phyloP scores from a whole-genome alignment of 805 yeast genomes.

The Isabelozyma gotoi region DNA sequence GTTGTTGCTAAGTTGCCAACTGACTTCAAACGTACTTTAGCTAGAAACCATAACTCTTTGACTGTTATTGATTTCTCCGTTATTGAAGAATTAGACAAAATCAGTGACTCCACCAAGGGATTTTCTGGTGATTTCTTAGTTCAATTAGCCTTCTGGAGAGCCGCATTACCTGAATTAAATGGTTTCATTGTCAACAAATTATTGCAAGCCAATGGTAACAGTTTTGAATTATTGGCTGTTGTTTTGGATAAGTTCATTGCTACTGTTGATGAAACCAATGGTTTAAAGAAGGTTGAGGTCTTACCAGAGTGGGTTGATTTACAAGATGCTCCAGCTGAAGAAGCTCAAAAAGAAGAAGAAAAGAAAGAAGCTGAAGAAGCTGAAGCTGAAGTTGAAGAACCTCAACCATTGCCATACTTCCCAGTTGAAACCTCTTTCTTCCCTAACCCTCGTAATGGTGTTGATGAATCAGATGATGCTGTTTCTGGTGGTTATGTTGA shows the following conservation, averaged over 20 bases:
- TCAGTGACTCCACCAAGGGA: conserved; percentile 61
- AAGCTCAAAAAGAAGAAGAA: conserved; percentile 17
- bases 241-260: conserved; percentile 66
- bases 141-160: conserved; percentile 80
- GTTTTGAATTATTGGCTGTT: conserved; percentile 74
- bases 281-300: conserved; percentile 35
- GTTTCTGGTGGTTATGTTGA: conserved; percentile 32
- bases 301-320: conserved; percentile 32
- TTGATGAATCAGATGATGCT: conserved; percentile 41
- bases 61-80: conserved; percentile 60
- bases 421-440: conserved; percentile 63
- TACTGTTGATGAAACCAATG: conserved; percentile 49
- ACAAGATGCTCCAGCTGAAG: conserved; percentile 35
- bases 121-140: conserved; percentile 71
- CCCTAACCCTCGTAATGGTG: conserved; percentile 55
- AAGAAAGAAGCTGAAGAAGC: conserved; percentile 13
- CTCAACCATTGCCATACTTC: conserved; percentile 44
- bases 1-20: conserved; percentile 53
- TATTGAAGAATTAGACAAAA: conserved; percentile 58
- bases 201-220: conserved; percentile 77
- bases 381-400: conserved; percentile 21
- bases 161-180: conserved; percentile 58
- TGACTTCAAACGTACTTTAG: conserved; percentile 51
- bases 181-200: conserved; percentile 74
- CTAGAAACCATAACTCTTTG: conserved; percentile 52